Conservation (phyloP, 192 early-diverging fungal species). For the Polychytrium aggregatum region DNA sequence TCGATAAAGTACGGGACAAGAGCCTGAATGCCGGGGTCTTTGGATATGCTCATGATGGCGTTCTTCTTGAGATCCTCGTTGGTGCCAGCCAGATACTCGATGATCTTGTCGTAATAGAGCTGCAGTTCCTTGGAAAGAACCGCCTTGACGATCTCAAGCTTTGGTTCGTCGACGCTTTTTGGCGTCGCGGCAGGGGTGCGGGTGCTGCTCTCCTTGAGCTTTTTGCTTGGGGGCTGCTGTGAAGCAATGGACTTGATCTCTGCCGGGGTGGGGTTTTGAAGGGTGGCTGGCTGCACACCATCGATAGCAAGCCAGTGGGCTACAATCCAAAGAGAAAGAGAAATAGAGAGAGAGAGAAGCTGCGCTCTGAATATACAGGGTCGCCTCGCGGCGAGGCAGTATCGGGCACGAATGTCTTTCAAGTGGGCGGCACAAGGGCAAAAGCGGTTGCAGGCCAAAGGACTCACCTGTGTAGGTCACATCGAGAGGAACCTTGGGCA, state of each 20-base stretch:
- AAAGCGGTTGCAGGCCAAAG: too few relatives aligned
- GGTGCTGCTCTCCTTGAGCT: too few relatives aligned
- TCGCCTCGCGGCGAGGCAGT: too few relatives aligned
- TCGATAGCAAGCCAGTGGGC: slow-evolving; percentile 99
- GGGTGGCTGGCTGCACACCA: slow-evolving; percentile 94
- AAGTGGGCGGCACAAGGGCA: too few relatives aligned
- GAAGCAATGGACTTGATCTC: background rate
- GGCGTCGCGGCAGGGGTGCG: too few relatives aligned
- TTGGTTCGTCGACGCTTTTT: background rate
- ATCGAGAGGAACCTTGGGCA: slow-evolving; percentile 86
- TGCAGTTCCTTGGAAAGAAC: slow-evolving; percentile 88
- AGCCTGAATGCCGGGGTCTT: slow-evolving; percentile 90
- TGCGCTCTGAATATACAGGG: background rate
- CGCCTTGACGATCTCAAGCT: slow-evolving; percentile 72
- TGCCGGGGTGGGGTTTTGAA: slow-evolving; percentile 82
- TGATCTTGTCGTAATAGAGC: slow-evolving; percentile 88
- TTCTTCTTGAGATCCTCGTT: slow-evolving; percentile 57
- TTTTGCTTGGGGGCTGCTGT: too few relatives aligned
- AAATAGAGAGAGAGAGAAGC: background rate
- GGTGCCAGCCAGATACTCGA: slow-evolving; percentile 58
- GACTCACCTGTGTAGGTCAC: slow-evolving; percentile 61
- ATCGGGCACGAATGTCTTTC: too few relatives aligned
- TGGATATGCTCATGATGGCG: slow-evolving; percentile 70
- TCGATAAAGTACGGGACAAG: slow-evolving; percentile 92
- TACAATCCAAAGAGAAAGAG: background rate